A percentile compares a stretch with the other conserved stretches of the same genome.
These are phyloP conservation scores for Sambucus nigra DNA, from an alignment of 129 eudicot species.

Conservation along the genomic window DNA sequence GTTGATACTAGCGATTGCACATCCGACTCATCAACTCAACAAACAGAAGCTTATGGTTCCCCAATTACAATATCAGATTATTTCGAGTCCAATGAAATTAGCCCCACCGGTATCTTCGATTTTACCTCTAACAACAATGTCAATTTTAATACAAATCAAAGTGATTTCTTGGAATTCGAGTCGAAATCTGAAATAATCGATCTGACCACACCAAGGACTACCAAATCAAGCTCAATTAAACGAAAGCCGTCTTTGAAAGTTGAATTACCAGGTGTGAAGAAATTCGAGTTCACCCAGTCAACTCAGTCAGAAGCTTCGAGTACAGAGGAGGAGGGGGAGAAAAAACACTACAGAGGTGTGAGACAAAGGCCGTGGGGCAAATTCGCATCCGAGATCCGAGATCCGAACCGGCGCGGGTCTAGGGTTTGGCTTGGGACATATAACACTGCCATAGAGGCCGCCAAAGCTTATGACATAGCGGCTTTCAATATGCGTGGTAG, in stretches of 20 bases:
- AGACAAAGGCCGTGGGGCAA: conserved; percentile 79
- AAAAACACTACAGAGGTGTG: conserved; percentile 53
- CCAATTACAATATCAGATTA: conserved; percentile 11
- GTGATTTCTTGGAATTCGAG: not conserved
- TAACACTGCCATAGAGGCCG: conserved; percentile 62
- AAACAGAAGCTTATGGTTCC: conserved; percentile 11
- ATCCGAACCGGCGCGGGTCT: conserved; percentile 51
- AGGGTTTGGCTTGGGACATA: conserved; percentile 75
- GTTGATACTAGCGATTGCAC: not conserved
- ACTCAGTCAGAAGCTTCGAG: too few species aligned
- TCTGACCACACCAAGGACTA: not conserved
- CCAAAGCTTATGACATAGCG: conserved; percentile 63
- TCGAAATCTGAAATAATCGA: conserved; percentile 9
- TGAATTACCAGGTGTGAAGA: conserved; percentile 16
- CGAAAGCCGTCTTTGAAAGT: conserved; percentile 26
- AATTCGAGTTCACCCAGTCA: not conserved
- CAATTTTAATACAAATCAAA: too few species aligned
- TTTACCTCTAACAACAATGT: too few species aligned
- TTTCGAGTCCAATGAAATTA: conserved; percentile 2
- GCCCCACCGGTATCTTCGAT: not conserved
- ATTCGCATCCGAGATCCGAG: conserved; percentile 75
- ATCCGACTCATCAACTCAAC: conserved; percentile 16
- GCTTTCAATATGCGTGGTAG: conserved; percentile 63
- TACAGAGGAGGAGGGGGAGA: too few species aligned
- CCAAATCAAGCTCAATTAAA: conserved; percentile 10